Percentiles rank a stretch among this genome's conserved stretches.
phyloP scores from a whole-genome alignment of 306 rosid genomes.

The Vigna hirtella region DNA sequence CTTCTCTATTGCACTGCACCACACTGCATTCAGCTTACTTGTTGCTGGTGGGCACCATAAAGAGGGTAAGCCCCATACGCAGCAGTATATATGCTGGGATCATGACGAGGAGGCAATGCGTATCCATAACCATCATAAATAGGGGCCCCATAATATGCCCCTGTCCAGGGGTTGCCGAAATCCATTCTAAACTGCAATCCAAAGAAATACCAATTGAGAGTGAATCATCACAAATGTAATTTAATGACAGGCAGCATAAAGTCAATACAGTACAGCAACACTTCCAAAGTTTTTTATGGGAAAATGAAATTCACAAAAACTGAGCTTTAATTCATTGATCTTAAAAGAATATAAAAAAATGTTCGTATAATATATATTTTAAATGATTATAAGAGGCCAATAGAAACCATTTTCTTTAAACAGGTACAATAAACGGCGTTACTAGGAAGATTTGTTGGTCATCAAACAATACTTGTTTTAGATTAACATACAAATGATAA shows the following conservation, averaged over 20 bases:
- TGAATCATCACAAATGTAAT: slow-evolving; percentile 36
- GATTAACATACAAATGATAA: slow-evolving; percentile 13
- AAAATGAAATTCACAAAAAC: background rate
- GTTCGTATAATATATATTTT: background rate
- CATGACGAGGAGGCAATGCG: slow-evolving; percentile 78
- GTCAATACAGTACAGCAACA: background rate
- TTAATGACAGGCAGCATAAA: background rate
- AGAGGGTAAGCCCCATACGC: slow-evolving; percentile 89
- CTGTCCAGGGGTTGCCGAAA: slow-evolving; percentile 75
- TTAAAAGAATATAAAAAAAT: background rate
- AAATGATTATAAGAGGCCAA: background rate
- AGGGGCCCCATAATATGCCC: slow-evolving; percentile 80
- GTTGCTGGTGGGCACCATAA: slow-evolving; percentile 91
- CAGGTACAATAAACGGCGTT: background rate
- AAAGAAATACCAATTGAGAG: slow-evolving; percentile 38
- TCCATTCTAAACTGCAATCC: slow-evolving; percentile 73
- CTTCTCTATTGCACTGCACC: slow-evolving; percentile 43
- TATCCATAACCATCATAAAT: slow-evolving; percentile 91
- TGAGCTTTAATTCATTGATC: slow-evolving; percentile 10
- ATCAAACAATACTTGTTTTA: slow-evolving; percentile 9
- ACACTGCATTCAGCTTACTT: slow-evolving; percentile 73
- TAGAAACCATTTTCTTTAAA: slow-evolving; percentile 4
- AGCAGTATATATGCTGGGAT: slow-evolving; percentile 80
- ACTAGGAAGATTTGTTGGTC: slow-evolving; percentile 14
- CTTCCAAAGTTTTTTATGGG: background rate